phyloP scores from a whole-genome alignment of 305 asterid genomes.

The Withania somnifera region DNA sequence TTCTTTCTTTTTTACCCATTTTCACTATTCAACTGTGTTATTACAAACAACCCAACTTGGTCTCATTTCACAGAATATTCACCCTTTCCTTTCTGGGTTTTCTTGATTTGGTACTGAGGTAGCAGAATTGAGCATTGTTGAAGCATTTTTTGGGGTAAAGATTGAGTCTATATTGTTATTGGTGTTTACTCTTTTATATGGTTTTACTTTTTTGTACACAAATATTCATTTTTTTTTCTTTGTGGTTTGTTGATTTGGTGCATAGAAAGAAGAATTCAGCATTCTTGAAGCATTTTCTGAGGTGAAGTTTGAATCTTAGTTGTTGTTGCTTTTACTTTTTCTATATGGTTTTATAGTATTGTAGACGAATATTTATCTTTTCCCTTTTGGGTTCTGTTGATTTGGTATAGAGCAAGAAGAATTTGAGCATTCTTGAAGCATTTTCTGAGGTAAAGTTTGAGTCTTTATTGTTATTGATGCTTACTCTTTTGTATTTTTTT shows the following conservation, averaged over 20 bases:
- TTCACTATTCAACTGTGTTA: background rate
- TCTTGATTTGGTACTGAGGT: constrained; percentile 11
- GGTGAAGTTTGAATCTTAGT: background rate
- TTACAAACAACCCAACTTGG: background rate
- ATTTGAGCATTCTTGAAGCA: background rate
- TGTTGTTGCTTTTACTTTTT: background rate
- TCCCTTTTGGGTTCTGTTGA: background rate
- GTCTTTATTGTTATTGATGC: background rate
- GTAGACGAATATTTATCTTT: no score
- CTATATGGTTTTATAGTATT: no score
- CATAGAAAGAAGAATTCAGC: background rate
- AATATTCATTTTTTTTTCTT: no score
- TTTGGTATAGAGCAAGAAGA: background rate
- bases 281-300: background rate
- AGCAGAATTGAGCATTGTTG: background rate
- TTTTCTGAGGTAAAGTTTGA: background rate
- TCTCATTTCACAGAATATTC: constrained; percentile 3
- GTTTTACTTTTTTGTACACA: no score
- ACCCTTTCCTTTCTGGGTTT: background rate
- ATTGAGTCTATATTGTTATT: background rate
- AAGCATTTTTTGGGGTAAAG: constrained; percentile 17
- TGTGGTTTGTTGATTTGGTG: background rate
- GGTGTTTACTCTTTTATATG: background rate
- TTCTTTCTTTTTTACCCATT: background rate
- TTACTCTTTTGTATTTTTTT: no score